A percentile compares a stretch with the other conserved stretches of the same genome.
Evolutionary conservation across 2,329 filamentous ascomycete species (phyloP).

Genomic region (Allantophomopsis cytisporea): DNA sequence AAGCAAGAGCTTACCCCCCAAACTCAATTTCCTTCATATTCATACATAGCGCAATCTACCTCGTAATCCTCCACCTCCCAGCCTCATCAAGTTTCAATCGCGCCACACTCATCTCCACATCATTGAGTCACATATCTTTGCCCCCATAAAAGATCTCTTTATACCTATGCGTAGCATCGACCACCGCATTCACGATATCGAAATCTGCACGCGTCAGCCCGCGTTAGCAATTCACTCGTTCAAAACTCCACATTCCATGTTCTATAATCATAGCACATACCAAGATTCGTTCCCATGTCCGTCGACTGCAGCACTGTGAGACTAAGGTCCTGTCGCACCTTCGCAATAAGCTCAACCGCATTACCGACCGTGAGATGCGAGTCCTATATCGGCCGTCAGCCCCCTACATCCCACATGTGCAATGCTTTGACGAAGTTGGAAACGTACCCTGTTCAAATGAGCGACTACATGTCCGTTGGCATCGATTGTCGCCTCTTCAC

Average conservation of each 20-base stretch:
- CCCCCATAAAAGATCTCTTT: conserved; percentile 66
- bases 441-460: conserved; percentile 55
- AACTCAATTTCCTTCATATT: no score
- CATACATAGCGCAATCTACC: no score
- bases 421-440: no score
- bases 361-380: conserved; percentile 56
- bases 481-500: conserved; percentile 69
- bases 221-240: not conserved
- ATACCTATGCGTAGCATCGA: conserved; percentile 73
- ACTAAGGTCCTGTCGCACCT: conserved; percentile 60
- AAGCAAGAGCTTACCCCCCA: no score
- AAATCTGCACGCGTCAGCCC: conserved; percentile 44
- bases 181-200: conserved; percentile 60
- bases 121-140: conserved; percentile 16
- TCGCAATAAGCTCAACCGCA: conserved; percentile 62
- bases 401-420: conserved; percentile 1
- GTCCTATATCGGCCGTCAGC: conserved; percentile 34
- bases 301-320: conserved; percentile 57
- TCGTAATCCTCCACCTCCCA: conserved; percentile 26
- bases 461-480: conserved; percentile 66
- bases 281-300: conserved; percentile 56
- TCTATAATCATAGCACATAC: conserved; percentile 32
- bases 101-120: not conserved
- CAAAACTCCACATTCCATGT: not conserved
- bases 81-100: conserved; percentile 17